Evolutionary conservation across 805 yeast species (phyloP).

Genomic region (Metschnikowia kunwiensis): DNA sequence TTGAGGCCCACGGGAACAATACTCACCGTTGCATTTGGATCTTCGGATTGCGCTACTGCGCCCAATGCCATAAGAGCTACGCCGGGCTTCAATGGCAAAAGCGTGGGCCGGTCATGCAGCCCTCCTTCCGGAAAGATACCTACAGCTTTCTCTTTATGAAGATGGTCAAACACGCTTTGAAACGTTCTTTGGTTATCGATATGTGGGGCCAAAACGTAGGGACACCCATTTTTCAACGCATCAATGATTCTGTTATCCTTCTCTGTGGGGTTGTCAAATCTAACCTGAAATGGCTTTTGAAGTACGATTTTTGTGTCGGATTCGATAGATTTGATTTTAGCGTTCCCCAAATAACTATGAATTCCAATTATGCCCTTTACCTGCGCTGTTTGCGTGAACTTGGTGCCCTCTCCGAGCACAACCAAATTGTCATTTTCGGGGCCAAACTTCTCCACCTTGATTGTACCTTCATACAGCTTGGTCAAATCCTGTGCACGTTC

Average conservation of each 20-base stretch:
- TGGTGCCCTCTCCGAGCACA: conserved; percentile 34
- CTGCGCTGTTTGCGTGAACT: conserved; percentile 32
- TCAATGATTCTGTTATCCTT: conserved; percentile 16
- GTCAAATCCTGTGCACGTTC: conserved; percentile 42
- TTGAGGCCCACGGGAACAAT: conserved; percentile 42
- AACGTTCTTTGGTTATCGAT: conserved; percentile 37
- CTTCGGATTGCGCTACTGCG: conserved; percentile 31
- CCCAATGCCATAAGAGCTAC: conserved; percentile 47
- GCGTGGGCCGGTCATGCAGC: conserved; percentile 41
- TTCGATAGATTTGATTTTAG: conserved; percentile 28
- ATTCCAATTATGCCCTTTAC: conserved; percentile 38
- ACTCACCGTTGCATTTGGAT: conserved; percentile 22
- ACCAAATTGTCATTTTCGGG: conserved; percentile 17
- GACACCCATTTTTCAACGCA: conserved; percentile 26
- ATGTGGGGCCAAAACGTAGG: conserved; percentile 37
- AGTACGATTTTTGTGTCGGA: conserved; percentile 30
- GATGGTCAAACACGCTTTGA: conserved; percentile 36
- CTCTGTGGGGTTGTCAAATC: conserved; percentile 12
- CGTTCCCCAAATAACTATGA: conserved; percentile 34
- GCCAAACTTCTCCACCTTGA: conserved; percentile 21
- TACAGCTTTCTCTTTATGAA: conserved; percentile 31
- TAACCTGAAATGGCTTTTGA: conserved; percentile 24
- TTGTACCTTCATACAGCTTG: conserved; percentile 28
- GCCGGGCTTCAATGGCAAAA: conserved; percentile 43
- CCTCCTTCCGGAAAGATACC: conserved; percentile 48